Base-by-base conservation (phyloP, 352 stramenopile species). In the Phytopythium chamaehyphon region DNA sequence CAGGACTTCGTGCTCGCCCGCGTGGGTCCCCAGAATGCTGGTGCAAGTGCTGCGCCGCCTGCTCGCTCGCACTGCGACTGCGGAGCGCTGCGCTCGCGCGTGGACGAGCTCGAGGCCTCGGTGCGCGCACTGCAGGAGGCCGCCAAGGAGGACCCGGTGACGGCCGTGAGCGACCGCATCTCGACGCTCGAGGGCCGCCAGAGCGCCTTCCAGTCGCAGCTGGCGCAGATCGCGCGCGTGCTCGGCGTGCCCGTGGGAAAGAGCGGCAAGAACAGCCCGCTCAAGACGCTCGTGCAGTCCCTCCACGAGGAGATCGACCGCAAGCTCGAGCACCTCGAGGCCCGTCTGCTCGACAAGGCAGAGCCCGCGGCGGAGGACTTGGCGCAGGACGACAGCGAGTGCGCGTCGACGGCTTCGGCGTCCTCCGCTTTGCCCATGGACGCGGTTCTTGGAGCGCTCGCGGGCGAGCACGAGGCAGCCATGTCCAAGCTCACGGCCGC, bases 281-380 rank as follows among this genome's bases (percentile, higher is more conserved):
- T 85, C 18, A 90, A 90, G 65, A 80, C 70, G 37, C 60, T 92
- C 35, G 68, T 88, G 54, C 78, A 92, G 64, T 81, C 80, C 11
- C 57, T 92, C 16, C 70, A 69, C 6, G 81, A 92, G 12, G 78
- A 88, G 48, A 83, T 88, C 31, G 71, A 83, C 39, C 64, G 88
- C 40, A 79, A 93, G 54, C 71, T 71, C 21, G 73, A 71, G 47
- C 76, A 87, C 6, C 36, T 62, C 24, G 55, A 62, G 70, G 62
- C 46, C 48, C 50, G 3, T 11, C 3, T 51, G 35, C 4, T 38
- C 35, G 40, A 47, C 2, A 33, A 8, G n/a, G 38, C 38, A 19
- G 66, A 76, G 12, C 22, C 21, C 1, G 70, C 70, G 40, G 51
- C 66, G 28, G 52, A 57, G 23, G 57, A 65, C 28, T 5, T 9